phyloP scores from a whole-genome alignment of 1,139 yeast genomes.

The Hanseniaspora sp. region DNA sequence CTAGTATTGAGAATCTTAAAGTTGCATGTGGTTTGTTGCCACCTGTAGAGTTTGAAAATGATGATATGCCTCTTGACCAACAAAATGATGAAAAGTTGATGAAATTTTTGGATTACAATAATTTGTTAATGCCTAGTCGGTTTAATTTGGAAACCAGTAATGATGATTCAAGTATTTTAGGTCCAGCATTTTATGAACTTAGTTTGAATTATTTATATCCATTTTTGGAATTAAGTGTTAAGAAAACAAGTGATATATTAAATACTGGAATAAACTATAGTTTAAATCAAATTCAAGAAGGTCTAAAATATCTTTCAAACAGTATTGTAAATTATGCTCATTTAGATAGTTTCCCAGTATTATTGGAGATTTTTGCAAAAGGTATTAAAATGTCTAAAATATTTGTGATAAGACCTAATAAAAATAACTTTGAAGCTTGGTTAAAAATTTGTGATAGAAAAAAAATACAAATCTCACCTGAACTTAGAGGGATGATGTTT shows the following conservation, averaged over 20 bases:
- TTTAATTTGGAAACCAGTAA: neutral
- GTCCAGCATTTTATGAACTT: slow-evolving; percentile 13
- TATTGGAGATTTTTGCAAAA: slow-evolving; percentile 8
- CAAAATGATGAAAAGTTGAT: neutral
- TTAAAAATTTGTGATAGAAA: neutral
- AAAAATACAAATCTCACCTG: neutral
- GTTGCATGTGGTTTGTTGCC: slow-evolving; percentile 32
- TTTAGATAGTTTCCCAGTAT: neutral
- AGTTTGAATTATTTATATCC: neutral
- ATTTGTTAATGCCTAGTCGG: slow-evolving; percentile 1
- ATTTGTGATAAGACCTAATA: neutral
- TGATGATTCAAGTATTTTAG: neutral
- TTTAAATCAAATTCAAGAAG: slow-evolving; percentile 4
- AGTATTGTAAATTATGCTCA: slow-evolving; percentile 7
- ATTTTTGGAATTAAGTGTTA: neutral
- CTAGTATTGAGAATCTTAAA: slow-evolving; percentile 53
- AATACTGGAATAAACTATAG: neutral
- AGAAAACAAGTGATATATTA: neutral
- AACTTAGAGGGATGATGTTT: neutral
- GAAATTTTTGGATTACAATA: neutral
- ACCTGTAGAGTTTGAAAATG: slow-evolving; percentile 27
- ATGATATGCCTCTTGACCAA: neutral
- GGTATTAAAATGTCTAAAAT: slow-evolving; percentile 2
- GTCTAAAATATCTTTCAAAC: neutral
- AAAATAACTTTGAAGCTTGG: neutral